Evolutionary conservation across 495 filamentous ascomycete species (phyloP).

Genomic region (Penicillium macrosclerotiorum): DNA sequence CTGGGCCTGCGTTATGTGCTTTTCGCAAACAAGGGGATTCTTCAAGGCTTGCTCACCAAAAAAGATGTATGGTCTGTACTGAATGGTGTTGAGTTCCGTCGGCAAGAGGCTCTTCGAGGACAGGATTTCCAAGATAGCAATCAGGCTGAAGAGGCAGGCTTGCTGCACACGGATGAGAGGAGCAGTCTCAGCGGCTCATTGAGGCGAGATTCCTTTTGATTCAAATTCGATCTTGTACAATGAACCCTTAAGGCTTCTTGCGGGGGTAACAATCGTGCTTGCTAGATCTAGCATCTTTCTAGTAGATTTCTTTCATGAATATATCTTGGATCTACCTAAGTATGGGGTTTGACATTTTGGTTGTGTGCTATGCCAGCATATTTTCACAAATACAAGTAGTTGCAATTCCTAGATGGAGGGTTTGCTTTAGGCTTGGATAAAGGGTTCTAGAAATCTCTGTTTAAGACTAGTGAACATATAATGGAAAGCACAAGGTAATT

Average conservation of each 20-base stretch:
- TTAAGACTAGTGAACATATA: too few species aligned
- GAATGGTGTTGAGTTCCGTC: conserved; percentile 68
- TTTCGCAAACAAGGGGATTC: conserved; percentile 74
- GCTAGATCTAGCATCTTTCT: conserved; percentile 1
- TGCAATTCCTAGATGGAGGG: too few species aligned
- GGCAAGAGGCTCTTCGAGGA: conserved; percentile 33
- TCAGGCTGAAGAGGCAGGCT: conserved; percentile 49
- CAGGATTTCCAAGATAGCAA: conserved; percentile 36
- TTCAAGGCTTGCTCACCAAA: conserved; percentile 90
- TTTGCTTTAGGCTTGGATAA: too few species aligned
- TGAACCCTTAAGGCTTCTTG: conserved; percentile 9
- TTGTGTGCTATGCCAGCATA: too few species aligned
- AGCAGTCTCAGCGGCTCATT: conserved; percentile 38
- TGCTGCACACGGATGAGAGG: conserved; percentile 46
- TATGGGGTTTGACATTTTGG: too few species aligned
- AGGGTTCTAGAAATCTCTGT: too few species aligned
- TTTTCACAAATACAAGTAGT: too few species aligned
- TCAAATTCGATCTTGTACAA: conserved; percentile 12
- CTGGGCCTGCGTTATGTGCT: conserved; percentile 88
- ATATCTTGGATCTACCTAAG: neutral
- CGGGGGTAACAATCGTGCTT: neutral
- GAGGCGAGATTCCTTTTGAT: conserved; percentile 34
- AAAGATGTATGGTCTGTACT: conserved; percentile 97
- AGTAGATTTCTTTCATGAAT: neutral
- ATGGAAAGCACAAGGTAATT: too few species aligned